phyloP scores from a whole-genome alignment of 305 asterid genomes.

The Coffea humblotiana region DNA sequence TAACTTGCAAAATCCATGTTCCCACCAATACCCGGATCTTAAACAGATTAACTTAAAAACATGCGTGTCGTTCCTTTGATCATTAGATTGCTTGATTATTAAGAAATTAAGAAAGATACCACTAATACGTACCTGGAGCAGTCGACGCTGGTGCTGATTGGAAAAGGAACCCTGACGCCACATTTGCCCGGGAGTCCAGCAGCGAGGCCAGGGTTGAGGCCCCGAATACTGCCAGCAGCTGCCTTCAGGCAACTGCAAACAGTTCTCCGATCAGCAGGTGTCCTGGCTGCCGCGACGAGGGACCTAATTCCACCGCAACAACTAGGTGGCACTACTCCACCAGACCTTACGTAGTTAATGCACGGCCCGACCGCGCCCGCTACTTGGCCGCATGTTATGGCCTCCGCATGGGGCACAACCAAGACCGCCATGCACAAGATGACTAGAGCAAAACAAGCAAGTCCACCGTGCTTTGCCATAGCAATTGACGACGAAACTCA shows the following conservation, averaged over 20 bases:
- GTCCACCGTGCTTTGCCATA: slow-evolving; percentile 15
- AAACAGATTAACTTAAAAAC: too few relatives aligned
- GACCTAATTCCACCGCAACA: not conserved
- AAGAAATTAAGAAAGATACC: too few relatives aligned
- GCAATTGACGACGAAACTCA: too few relatives aligned
- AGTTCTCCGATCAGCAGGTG: not conserved
- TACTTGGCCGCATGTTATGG: slow-evolving; percentile 19
- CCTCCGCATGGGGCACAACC: slow-evolving; percentile 15
- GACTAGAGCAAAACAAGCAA: not conserved
- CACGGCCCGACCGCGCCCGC: not conserved
- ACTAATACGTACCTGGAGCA: not conserved
- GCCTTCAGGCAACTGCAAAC: not conserved
- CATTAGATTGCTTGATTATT: too few relatives aligned
- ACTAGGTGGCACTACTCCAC: not conserved
- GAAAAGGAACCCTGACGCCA: not conserved
- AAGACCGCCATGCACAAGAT: not conserved
- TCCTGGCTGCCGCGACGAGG: not conserved
- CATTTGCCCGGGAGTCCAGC: not conserved
- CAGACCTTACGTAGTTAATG: not conserved
- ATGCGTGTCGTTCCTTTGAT: too few relatives aligned
- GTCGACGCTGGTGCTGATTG: not conserved
- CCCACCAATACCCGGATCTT: too few relatives aligned
- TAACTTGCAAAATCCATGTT: too few relatives aligned
- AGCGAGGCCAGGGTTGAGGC: not conserved
- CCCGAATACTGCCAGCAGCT: not conserved